A percentile compares a stretch with the other conserved stretches of the same genome.
Evolutionary conservation across 345 rosid species (phyloP).

Genomic region (Mallotus nudiflorus): DNA sequence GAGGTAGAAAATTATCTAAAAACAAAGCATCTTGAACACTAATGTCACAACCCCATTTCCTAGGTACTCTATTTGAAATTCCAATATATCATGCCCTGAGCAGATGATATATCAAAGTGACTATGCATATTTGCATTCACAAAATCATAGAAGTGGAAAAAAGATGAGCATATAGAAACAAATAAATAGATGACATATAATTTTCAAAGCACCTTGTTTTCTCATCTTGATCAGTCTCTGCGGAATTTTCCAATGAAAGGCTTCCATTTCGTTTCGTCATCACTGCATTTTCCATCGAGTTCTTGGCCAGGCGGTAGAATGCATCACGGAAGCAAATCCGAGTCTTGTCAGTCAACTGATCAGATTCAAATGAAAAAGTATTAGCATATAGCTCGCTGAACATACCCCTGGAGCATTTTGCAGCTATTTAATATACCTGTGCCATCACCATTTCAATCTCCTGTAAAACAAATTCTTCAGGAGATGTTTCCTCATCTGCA

Average conservation of each 20-base stretch:
- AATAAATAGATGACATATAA: neutral
- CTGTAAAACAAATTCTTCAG: slow-evolving; percentile 60
- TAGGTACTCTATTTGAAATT: neutral
- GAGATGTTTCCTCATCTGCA: slow-evolving; percentile 35
- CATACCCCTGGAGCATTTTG: neutral
- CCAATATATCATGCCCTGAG: neutral
- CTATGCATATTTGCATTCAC: neutral
- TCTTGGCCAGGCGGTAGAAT: slow-evolving; percentile 80
- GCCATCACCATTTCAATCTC: slow-evolving; percentile 65
- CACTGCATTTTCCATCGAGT: slow-evolving; percentile 38
- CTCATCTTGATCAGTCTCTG: slow-evolving; percentile 27
- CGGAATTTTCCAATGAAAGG: slow-evolving; percentile 18
- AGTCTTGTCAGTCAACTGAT: slow-evolving; percentile 58
- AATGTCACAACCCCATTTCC: no score
- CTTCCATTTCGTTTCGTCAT: slow-evolving; percentile 21
- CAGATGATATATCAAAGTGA: neutral
- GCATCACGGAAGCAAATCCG: slow-evolving; percentile 81
- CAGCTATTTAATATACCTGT: slow-evolving; percentile 47
- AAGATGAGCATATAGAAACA: neutral
- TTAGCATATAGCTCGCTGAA: neutral
- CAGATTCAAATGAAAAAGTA: slow-evolving; percentile 14
- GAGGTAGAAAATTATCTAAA: neutral
- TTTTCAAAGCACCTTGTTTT: slow-evolving; percentile 27
- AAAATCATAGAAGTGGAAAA: neutral
- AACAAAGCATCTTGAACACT: neutral